Evolutionary conservation across 768 basidiomycete species (phyloP).

Genomic region (Collybiopsis confluens): DNA sequence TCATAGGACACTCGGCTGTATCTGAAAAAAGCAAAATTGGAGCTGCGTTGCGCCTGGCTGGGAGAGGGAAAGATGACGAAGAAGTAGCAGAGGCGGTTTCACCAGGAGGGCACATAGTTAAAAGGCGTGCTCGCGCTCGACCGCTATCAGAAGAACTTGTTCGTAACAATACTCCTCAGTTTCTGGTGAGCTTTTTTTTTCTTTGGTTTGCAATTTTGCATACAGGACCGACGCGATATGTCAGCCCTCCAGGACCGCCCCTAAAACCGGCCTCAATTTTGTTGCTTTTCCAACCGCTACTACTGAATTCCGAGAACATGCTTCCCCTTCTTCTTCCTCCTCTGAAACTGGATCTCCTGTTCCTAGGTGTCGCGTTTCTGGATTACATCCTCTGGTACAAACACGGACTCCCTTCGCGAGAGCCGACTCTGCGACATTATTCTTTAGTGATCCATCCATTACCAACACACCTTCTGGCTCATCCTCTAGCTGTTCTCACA

Average conservation of each 20-base stretch:
- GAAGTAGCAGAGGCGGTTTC: slow-evolving; percentile 70
- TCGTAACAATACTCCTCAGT: slow-evolving; percentile 43
- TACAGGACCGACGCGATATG: not conserved
- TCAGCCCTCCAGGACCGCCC: not conserved
- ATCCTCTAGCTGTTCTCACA: slow-evolving; percentile 18
- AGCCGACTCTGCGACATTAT: slow-evolving; percentile 57
- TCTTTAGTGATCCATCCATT: slow-evolving; percentile 59
- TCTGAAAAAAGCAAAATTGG: slow-evolving; percentile 17
- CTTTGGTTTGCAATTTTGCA: not conserved
- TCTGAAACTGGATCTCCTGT: slow-evolving; percentile 51
- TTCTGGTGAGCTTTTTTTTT: slow-evolving; percentile 35
- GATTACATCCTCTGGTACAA: slow-evolving; percentile 22
- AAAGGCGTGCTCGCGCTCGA: slow-evolving; percentile 69
- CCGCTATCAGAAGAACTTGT: slow-evolving; percentile 67
- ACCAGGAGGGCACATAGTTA: slow-evolving; percentile 71
- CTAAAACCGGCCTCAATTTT: slow-evolving; percentile 27
- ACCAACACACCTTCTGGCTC: slow-evolving; percentile 10
- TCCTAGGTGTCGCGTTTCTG: slow-evolving; percentile 49
- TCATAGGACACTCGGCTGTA: slow-evolving; percentile 22
- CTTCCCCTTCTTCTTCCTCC: slow-evolving; percentile 33
- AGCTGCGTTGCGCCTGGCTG: slow-evolving; percentile 10
- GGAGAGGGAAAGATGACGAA: slow-evolving; percentile 36
- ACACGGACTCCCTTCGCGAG: slow-evolving; percentile 40
- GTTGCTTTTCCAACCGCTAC: slow-evolving; percentile 37
- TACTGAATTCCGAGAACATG: slow-evolving; percentile 33